Base-by-base conservation (phyloP, 2,329 filamentous ascomycete species). In the Alternaria solani region DNA sequence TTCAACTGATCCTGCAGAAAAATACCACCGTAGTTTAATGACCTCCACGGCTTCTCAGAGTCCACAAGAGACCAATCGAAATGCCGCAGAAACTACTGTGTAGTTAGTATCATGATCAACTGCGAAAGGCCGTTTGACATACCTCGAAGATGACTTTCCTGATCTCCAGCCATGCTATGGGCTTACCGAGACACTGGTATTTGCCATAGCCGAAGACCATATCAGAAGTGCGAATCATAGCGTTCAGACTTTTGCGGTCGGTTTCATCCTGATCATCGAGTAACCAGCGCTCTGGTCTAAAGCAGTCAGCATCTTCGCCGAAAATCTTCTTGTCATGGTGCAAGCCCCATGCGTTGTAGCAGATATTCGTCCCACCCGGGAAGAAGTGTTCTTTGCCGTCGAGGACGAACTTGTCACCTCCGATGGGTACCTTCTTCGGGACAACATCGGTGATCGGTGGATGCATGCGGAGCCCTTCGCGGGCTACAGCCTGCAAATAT, bases 221-320 rank as follows among this genome's bases (percentile, higher is more conserved):
- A 5, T 74, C 72, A 11, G 66, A 70, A 1, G 64, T 68, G 23
- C 67, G 65, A 39, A 65, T 56, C 75, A 78, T 78, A 0, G 54
- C 63, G 6, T 42, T 41, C 12, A 73, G 39, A 16, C 55, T 53
- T 3, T 66, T 53, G 3, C 46, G 38, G 23, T 42, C n/a, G 16
- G 16, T 26, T 3, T 64, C 41, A 6, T 60, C 28, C 28, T 63
- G 55, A 14, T 67, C 66, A 6, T 71, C 55, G 11, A 67, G 44
- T 3, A 84, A 65, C 82, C 83, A 85, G 8, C 83, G 73, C 67
- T 84, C 83, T 0, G 83, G 83, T 3, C 80, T 74, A 66, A 83
- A 85, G 6, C 71, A 60, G 14, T 81, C 77, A 0, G 78, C 78
- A 59, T 85, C 82, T 2, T 66, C 60, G 7, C 71, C 74, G 20